phyloP scores from a whole-genome alignment of 169 alveolate species.

The Cryptosporidium baileyi region DNA sequence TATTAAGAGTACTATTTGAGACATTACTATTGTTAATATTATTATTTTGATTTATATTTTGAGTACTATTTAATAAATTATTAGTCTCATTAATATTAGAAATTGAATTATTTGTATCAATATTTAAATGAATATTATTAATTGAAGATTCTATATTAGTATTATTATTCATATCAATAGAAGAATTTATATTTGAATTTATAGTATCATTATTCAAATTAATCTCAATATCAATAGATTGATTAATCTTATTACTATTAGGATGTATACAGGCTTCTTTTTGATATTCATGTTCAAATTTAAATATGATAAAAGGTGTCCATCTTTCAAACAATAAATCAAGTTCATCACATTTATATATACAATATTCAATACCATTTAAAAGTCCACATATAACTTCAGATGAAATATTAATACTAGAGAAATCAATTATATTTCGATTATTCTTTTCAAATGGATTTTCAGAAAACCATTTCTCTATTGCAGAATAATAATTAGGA shows the following conservation, averaged over 20 bases:
- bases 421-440: background rate
- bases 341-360: conserved; percentile 54
- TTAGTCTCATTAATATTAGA: too few relatives aligned
- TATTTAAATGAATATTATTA: too few relatives aligned
- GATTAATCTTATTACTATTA: too few relatives aligned
- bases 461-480: background rate
- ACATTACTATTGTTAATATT: too few relatives aligned
- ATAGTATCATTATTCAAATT: background rate
- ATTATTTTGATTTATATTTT: too few relatives aligned
- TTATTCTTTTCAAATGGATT: background rate
- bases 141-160: too few relatives aligned
- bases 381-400: conserved; percentile 59
- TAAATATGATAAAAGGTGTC: conserved; percentile 38
- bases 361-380: conserved; percentile 52
- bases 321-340: conserved; percentile 38
- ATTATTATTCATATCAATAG: background rate
- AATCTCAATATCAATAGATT: background rate
- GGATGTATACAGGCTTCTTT: too few relatives aligned
- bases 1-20: too few relatives aligned
- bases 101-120: too few relatives aligned
- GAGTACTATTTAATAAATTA: too few relatives aligned
- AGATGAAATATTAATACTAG: background rate
- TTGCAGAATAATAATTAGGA: background rate
- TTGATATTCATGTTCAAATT: conserved; percentile 15
- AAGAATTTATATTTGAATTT: background rate